phyloP scores from a whole-genome alignment of 2,329 filamentous ascomycete genomes.

The Ceratocystis cacaofunesta region DNA sequence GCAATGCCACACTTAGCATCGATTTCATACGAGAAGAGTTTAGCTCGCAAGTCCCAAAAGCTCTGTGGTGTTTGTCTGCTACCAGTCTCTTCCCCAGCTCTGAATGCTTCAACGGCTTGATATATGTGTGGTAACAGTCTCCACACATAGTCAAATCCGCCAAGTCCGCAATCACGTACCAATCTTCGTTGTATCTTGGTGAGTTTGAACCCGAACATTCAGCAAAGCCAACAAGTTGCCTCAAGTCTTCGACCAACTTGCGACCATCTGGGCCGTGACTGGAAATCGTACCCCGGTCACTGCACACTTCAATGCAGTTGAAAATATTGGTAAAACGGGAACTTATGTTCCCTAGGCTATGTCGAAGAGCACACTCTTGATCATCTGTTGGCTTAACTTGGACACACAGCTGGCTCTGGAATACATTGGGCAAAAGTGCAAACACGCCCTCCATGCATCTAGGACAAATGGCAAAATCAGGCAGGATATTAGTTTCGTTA shows the following conservation, averaged over 20 bases:
- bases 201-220: conserved; percentile 45
- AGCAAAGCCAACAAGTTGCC: conserved; percentile 30
- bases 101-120: conserved; percentile 55
- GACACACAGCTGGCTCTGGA: conserved; percentile 43
- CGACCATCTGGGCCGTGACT: conserved; percentile 37
- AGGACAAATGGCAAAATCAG: conserved; percentile 60
- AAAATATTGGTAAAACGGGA: conserved; percentile 44
- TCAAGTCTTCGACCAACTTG: conserved; percentile 49
- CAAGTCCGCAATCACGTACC: conserved; percentile 64
- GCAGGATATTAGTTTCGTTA: conserved; percentile 41
- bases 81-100: conserved; percentile 38
- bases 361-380: conserved; percentile 38
- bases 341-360: conserved; percentile 36
- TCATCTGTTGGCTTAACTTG: conserved; percentile 24
- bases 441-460: conserved; percentile 60
- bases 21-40: conserved; percentile 68
- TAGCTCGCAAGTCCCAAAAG: conserved; percentile 53
- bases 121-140: conserved; percentile 56
- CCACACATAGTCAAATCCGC: conserved; percentile 73
- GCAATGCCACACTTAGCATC: conserved; percentile 46
- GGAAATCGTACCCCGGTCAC: conserved; percentile 23
- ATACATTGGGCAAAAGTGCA: conserved; percentile 33
- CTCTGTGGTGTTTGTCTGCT: conserved; percentile 46
- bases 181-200: conserved; percentile 48
- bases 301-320: conserved; percentile 41